These are phyloP conservation scores for Lipomyces yamanashiensis DNA, from an alignment of 805 yeast genomes.

Conservation along the genomic window DNA sequence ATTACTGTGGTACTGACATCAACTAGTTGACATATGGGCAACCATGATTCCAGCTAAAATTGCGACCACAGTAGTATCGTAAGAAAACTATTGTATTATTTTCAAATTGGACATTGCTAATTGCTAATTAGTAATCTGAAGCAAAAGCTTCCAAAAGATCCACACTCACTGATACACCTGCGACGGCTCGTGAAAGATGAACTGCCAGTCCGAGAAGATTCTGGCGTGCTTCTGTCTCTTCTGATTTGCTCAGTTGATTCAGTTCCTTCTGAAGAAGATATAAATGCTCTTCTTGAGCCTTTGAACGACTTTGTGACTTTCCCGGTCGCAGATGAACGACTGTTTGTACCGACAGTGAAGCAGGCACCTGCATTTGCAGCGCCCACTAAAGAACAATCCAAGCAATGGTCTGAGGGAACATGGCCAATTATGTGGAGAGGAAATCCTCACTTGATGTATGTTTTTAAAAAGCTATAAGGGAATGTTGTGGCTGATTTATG, in stretches of 20 bases:
- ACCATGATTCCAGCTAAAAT: slow-evolving; percentile 43
- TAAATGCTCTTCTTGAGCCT: slow-evolving; percentile 39
- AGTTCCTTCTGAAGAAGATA: slow-evolving; percentile 41
- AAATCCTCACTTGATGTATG: slow-evolving; percentile 57
- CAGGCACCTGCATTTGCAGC: slow-evolving; percentile 70
- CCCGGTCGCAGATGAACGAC: slow-evolving; percentile 2
- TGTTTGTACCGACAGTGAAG: slow-evolving; percentile 29
- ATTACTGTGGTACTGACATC: background rate
- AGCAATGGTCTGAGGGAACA: slow-evolving; percentile 64
- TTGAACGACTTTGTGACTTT: slow-evolving; percentile 12
- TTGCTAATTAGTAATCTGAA: slow-evolving; percentile 38
- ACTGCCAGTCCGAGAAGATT: slow-evolving; percentile 1
- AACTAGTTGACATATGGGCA: slow-evolving; percentile 43
- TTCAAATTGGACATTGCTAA: background rate
- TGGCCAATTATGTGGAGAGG: slow-evolving; percentile 98
- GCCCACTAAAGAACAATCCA: slow-evolving; percentile 65
- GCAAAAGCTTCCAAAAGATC: slow-evolving; percentile 43
- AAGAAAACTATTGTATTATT: slow-evolving; percentile 12
- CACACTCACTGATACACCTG: slow-evolving; percentile 44
- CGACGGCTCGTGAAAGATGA: slow-evolving; percentile 43
- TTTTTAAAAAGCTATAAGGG: background rate
- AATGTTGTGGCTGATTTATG: slow-evolving; percentile 40
- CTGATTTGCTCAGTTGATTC: slow-evolving; percentile 55
- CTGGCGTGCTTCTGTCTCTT: slow-evolving; percentile 40
- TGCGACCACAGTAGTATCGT: slow-evolving; percentile 41